Evolutionary conservation across 768 basidiomycete species (phyloP), one percentile per base, ranked within the genome.

Genomic region (Cyclocybe aegerita): DNA sequence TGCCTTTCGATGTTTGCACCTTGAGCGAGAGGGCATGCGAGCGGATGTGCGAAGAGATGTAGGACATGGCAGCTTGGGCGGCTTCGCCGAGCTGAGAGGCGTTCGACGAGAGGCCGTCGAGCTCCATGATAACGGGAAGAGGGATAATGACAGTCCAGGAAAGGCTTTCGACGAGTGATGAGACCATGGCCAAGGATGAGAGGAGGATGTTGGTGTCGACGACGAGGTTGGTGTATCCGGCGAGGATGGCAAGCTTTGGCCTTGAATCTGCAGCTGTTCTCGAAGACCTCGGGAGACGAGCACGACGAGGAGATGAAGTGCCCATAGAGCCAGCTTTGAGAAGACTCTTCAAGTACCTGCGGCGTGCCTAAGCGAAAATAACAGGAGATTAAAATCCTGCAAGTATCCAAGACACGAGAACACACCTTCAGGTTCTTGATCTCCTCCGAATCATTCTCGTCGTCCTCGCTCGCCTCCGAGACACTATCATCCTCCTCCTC

Each of bases 181-280:
- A 67, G 51, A 99, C 76, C 56, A 88, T 73, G 0, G 83, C 66
- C 4, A 98, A 75, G 0, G 92, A 93, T 0, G 91, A 88, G 11
- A 98, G 78, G 0, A 99, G 75, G 49, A 98, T 90, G 70, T 98
- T 98, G 42, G 96, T 98, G 69, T 98, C 96, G 61, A 96, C 74
- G 29, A 99, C 86, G 50, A 99, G 86, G 39, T 88, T 75, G 9
- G 93, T 93, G 69, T 93, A 97, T 2, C 96, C 96, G 3, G 90
- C 79, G 5, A 90, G 72, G 57, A 93, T 80, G 42, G 73, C 71
- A 12, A 90, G 65, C 7, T 70, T 67, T 9, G 77, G 70, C 10
- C 67, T 76, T 4, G 66, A 63, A 15, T 64, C 65, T 29, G 60
- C 54, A 12, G 64, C 56, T 49, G 65, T 66, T 39, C 53, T 60